Base-by-base conservation (phyloP, 805 yeast species). In the Pichia eremophila region DNA sequence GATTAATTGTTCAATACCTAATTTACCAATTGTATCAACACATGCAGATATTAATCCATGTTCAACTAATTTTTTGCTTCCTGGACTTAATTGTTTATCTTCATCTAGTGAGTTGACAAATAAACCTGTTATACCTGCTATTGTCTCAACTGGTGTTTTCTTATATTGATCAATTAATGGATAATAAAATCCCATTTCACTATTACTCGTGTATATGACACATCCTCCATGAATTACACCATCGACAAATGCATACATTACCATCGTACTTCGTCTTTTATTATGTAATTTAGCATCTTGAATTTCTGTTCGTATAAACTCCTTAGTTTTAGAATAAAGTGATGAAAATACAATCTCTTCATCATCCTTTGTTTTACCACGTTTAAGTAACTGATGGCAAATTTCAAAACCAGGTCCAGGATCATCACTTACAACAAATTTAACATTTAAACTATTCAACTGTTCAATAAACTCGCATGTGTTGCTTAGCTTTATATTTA, bases 91-190 rank as follows among this genome's bases (percentile, higher is more conserved):
- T 8, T 41, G 22, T 12, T 8, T 14, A 27, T 41, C 6, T 15
- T 32, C 37, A 4, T 8, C 76, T 18, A 36, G 7, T 9, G 39
- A 36, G 51, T 77, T 81, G 27, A 77, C 73, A 31, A 78, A 68
- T 2, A 79, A 69, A 5, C 78, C 79, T 14, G 77, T 64, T 11
- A 79, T 63, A 1, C 78, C 79, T 8, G 80, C 80, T n/a, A 74
- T 62, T 36, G 55, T 52, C 8, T 49, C 50, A 7, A 32, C 34
- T 6, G 41, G 12, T 2, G 28, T 12, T 4, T 19, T 15, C 7
- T 40, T 54, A 27, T 68, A 65, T 51, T 70, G 72, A 34, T 74
- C 74, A 46, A 79, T 63, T 52, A 77, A 74, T n/a, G 83, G 83
- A 57, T 64, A 77, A 57, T 63, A 74, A 45, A 66, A 67, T 8